A percentile compares a stretch with the other conserved stretches of the same genome.
Evolutionary conservation across 805 yeast species (phyloP).

Genomic region (Candida nemodendra): DNA sequence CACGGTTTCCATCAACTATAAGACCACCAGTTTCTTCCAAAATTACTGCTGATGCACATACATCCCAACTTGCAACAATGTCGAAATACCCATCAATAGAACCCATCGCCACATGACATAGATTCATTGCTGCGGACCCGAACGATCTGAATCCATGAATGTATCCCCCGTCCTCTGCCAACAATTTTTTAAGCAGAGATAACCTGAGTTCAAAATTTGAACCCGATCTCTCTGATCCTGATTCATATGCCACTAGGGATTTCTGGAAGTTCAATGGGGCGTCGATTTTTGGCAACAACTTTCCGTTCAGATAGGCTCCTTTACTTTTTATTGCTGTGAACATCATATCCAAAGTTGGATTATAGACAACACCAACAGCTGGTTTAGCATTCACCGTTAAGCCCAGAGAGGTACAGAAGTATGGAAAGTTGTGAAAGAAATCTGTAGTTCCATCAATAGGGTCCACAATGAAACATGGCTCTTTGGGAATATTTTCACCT

Average conservation of each 20-base stretch:
- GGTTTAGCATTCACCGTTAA: conserved; percentile 48
- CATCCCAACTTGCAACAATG: conserved; percentile 67
- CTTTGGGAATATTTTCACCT: conserved; percentile 36
- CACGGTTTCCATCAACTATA: conserved; percentile 53
- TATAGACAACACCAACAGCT: conserved; percentile 64
- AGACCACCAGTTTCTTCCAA: conserved; percentile 58
- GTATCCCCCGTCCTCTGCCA: conserved; percentile 49
- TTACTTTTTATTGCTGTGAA: conserved; percentile 55
- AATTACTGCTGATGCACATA: conserved; percentile 67
- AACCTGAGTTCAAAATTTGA: conserved; percentile 49
- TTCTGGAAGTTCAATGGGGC: conserved; percentile 46
- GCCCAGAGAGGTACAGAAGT: conserved; percentile 61
- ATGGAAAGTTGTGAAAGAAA: conserved; percentile 62
- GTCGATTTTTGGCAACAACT: conserved; percentile 31
- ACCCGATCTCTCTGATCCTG: conserved; percentile 60
- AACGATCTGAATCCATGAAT: conserved; percentile 61
- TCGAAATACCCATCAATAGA: conserved; percentile 59
- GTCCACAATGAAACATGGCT: conserved; percentile 63
- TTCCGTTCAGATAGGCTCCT: conserved; percentile 53
- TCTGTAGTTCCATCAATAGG: conserved; percentile 68
- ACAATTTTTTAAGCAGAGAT: conserved; percentile 44
- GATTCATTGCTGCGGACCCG: conserved; percentile 66
- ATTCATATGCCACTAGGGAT: conserved; percentile 56
- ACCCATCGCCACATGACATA: conserved; percentile 58
- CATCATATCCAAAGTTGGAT: conserved; percentile 53